Evolutionary conservation across 345 rosid genomes (phyloP), one percentile per base, ranked within the genome.

Genomic region (Streptanthus diversifolius): DNA sequence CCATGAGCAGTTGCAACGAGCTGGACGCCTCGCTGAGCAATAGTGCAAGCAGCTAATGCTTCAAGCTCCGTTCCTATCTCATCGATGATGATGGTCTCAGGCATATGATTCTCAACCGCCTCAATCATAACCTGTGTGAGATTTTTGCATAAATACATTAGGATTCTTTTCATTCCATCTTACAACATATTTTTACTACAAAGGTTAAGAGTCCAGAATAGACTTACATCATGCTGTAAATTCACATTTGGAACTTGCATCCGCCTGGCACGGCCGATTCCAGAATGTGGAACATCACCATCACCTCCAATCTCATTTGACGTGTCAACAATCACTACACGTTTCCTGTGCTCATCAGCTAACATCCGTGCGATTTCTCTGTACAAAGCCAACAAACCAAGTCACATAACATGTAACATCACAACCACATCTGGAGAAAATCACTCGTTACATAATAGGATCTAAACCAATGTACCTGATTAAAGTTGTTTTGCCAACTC

Each of bases 61-160:
- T 93, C 97, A 68, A 91, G 92, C 85, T 91, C 97, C 5, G 97
- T 93, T 69, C 98, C 96, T 72, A 91, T 93, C 83, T 93, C 98
- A 39, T 93, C 98, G 5, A 91, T 93, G 25, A 90, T 91, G 68
- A 93, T 88, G 25, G 87, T 80, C 87, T 93, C 81, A n/a, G 98
- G 97, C 97, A 89, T 91, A 78, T 93, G 98, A 78, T 93, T 93
- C 85, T 93, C 98, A 41, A 93, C 95, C 4, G 97, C 98, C 92
- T 93, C 98, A 52, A 93, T 91, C 98, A 93, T 93, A 63, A 93
- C 91, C 97, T 93, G 81, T 40, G 72, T 29, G 32, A 53, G 44
- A 39, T 49, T 65, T 59, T 61, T 77, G 36, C 27, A 72, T 51
- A 52, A 33, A 62, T 11, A 36, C 51, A 66, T 6, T 5, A 43